phyloP scores from a whole-genome alignment of 306 rosid genomes.

The Dalbergia cochinchinensis region DNA sequence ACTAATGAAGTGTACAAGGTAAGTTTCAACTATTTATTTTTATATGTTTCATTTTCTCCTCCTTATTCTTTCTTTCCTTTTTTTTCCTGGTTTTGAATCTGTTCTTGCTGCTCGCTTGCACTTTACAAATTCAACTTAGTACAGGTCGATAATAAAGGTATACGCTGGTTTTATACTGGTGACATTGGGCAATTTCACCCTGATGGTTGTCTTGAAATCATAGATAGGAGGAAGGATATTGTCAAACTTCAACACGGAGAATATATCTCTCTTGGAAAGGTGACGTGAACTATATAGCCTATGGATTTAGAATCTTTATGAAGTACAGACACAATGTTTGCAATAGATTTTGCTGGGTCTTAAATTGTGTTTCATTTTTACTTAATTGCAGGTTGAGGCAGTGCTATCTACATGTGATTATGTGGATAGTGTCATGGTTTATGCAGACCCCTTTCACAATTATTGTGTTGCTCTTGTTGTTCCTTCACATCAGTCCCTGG shows the following conservation, averaged over 20 bases:
- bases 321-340: slow-evolving; percentile 11
- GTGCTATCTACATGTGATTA: slow-evolving; percentile 66
- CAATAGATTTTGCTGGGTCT: slow-evolving; percentile 35
- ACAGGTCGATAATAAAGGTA: slow-evolving; percentile 84
- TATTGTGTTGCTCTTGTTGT: slow-evolving; percentile 81
- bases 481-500: slow-evolving; percentile 61
- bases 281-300: slow-evolving; percentile 41
- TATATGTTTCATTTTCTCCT: slow-evolving; percentile 14
- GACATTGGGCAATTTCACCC: slow-evolving; percentile 84
- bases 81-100: slow-evolving; percentile 17
- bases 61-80: neutral
- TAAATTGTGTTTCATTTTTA: slow-evolving; percentile 33
- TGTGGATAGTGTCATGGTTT: slow-evolving; percentile 78
- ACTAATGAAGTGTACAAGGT: slow-evolving; percentile 91
- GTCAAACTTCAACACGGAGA: slow-evolving; percentile 99
- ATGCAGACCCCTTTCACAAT: slow-evolving; percentile 85
- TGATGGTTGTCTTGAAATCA: slow-evolving; percentile 94
- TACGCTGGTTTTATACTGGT: slow-evolving; percentile 90
- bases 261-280: slow-evolving; percentile 94
- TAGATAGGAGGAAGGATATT: slow-evolving; percentile 93
- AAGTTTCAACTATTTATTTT: slow-evolving; percentile 24
- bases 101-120: slow-evolving; percentile 28
- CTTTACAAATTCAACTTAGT: slow-evolving; percentile 29
- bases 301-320: slow-evolving; percentile 7
- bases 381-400: slow-evolving; percentile 80